Conservation (phyloP, 1,284 basidiomycete species). For the Sutorius eximius region DNA sequence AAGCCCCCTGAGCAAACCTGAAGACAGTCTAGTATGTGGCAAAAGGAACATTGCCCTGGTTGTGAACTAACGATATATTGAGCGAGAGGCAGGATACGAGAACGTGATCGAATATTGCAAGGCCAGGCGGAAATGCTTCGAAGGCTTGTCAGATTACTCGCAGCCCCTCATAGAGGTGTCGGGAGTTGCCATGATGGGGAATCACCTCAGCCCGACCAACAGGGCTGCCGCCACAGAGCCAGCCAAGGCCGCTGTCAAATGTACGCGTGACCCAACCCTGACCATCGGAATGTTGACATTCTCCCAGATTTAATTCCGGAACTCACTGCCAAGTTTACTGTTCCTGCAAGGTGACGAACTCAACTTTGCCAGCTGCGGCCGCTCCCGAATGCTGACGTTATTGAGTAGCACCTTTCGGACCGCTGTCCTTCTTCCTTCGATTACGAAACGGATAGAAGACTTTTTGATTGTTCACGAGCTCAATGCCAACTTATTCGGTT, state of each 20-base stretch:
- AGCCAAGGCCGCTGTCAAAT: slow-evolving; percentile 52
- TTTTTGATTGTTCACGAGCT: slow-evolving; percentile 73
- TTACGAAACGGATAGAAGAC: slow-evolving; percentile 68
- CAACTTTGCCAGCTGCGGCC: slow-evolving; percentile 15
- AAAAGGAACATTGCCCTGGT: neutral
- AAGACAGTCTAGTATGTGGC: slow-evolving; percentile 58
- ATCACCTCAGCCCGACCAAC: slow-evolving; percentile 54
- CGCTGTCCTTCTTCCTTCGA: slow-evolving; percentile 66
- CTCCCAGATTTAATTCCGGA: slow-evolving; percentile 74
- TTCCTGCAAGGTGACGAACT: slow-evolving; percentile 65
- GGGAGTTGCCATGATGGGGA: slow-evolving; percentile 48
- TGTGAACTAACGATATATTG: slow-evolving; percentile 17
- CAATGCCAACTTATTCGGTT: slow-evolving; percentile 65
- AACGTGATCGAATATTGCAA: slow-evolving; percentile 68
- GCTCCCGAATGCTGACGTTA: slow-evolving; percentile 30
- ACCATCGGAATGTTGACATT: slow-evolving; percentile 27
- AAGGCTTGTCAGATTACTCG: slow-evolving; percentile 55
- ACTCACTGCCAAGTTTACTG: slow-evolving; percentile 65
- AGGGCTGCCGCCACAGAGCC: slow-evolving; percentile 34
- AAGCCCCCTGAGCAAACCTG: slow-evolving; percentile 67
- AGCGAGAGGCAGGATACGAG: slow-evolving; percentile 59
- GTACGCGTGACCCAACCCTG: slow-evolving; percentile 35
- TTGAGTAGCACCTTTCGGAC: slow-evolving; percentile 60
- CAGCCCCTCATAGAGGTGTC: slow-evolving; percentile 74
- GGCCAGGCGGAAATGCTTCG: slow-evolving; percentile 57